Evolutionary conservation across 371 early-diverging fungal species (phyloP).

Genomic region (Rhizoclosmatium hyalinum): DNA sequence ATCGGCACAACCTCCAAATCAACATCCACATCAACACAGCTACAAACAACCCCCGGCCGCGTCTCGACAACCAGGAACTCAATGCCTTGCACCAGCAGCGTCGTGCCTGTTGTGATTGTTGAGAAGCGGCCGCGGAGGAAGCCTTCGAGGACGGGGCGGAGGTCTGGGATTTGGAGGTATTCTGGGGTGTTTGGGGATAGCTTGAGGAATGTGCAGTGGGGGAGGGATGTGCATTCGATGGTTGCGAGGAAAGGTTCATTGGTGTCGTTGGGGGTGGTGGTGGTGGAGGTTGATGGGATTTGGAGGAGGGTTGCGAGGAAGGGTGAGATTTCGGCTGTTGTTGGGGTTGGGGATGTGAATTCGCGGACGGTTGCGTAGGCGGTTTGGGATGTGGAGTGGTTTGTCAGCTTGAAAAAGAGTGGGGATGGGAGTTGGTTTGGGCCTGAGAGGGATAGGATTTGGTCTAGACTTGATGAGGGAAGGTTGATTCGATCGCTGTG

Average conservation of each 20-base stretch:
- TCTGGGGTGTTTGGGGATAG: constrained; percentile 69
- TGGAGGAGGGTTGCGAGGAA: constrained; percentile 45
- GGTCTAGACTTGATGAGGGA: constrained; percentile 59
- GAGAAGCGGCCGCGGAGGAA: not conserved
- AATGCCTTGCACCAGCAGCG: not conserved
- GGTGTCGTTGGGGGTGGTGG: not conserved
- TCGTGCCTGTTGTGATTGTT: not conserved
- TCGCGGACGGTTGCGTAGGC: constrained; percentile 80
- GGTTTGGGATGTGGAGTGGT: not conserved
- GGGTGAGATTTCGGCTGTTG: constrained; percentile 60
- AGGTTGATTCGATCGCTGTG: constrained; percentile 71
- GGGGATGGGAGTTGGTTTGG: constrained; percentile 61
- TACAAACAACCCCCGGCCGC: constrained; percentile 69
- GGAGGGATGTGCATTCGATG: constrained; percentile 47
- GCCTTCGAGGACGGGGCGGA: constrained; percentile 46
- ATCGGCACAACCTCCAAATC: constrained; percentile 78
- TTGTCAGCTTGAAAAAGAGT: constrained; percentile 31
- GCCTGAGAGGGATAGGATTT: constrained; percentile 39
- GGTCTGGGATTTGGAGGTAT: constrained; percentile 71
- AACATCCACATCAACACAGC: constrained; percentile 84
- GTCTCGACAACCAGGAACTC: constrained; percentile 72
- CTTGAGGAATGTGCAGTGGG: constrained; percentile 75
- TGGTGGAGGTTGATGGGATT: not conserved
- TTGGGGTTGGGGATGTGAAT: constrained; percentile 66
- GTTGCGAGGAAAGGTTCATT: not conserved